Percentiles rank a stretch among this genome's conserved stretches.
Conservation (phyloP, 768 basidiomycete species). For the Tulasnella sp. region DNA sequence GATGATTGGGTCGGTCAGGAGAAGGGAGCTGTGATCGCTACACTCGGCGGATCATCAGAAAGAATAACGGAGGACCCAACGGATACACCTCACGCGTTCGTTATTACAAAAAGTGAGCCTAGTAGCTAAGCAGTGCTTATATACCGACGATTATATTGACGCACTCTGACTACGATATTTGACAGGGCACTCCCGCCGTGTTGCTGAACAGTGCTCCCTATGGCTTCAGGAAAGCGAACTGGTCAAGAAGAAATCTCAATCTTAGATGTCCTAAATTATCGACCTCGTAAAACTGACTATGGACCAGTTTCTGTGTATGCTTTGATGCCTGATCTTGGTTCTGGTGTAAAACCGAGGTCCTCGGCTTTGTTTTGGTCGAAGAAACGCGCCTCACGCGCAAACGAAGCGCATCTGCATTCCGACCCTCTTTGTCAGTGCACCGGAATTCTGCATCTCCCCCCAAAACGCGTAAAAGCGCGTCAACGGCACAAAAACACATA, state of each 20-base stretch:
- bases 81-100: conserved; percentile 63
- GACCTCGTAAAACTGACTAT: not conserved
- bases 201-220: conserved; percentile 37
- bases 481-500: not conserved
- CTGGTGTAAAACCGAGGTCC: not conserved
- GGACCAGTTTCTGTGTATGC: not conserved
- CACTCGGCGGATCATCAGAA: conserved; percentile 27
- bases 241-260: not conserved
- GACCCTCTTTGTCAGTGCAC: not conserved
- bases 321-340: not conserved
- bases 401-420: not conserved
- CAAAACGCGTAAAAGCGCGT: not conserved
- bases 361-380: not conserved
- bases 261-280: too few relatives aligned
- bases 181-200: conserved; percentile 40
- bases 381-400: not conserved
- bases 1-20: conserved; percentile 65
- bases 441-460: not conserved
- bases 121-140: not conserved
- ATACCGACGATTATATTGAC: not conserved
- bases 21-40: conserved; percentile 33
- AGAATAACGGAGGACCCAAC: conserved; percentile 30
- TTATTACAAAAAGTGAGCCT: conserved; percentile 30
- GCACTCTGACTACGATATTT: not conserved
- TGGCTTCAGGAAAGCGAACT: not conserved